Evolutionary conservation across 192 early-diverging fungal species (phyloP).

Genomic region (Backusella circina): DNA sequence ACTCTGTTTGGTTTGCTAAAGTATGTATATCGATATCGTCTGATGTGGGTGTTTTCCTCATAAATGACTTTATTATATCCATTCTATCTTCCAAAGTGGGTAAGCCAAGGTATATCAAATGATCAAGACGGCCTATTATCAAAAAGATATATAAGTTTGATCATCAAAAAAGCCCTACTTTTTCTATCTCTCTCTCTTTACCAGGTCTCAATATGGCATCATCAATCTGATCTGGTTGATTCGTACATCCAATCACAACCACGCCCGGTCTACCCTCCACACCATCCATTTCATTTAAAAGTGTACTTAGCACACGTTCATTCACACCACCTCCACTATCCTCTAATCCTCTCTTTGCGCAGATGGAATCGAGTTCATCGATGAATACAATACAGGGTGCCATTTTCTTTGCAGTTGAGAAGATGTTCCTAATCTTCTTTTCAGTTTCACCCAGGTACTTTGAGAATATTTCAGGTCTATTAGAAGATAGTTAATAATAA

Average conservation of each 20-base stretch:
- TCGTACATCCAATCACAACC: slow-evolving; percentile 91
- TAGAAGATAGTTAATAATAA: too few species aligned
- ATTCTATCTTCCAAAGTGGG: slow-evolving; percentile 55
- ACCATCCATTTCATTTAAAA: slow-evolving; percentile 99
- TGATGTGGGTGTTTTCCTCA: slow-evolving; percentile 52
- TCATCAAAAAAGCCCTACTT: too few species aligned
- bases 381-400: slow-evolving; percentile 92
- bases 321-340: slow-evolving; percentile 70
- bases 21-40: slow-evolving; percentile 41
- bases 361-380: slow-evolving; percentile 94
- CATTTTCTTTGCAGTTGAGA: slow-evolving; percentile 76
- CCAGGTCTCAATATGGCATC: slow-evolving; percentile 77
- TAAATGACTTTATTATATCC: slow-evolving; percentile 69
- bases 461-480: slow-evolving; percentile 89
- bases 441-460: slow-evolving; percentile 97
- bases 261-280: slow-evolving; percentile 82
- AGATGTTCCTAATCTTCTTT: slow-evolving; percentile 70
- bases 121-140: slow-evolving; percentile 78
- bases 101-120: slow-evolving; percentile 69
- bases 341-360: slow-evolving; percentile 66
- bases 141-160: too few species aligned
- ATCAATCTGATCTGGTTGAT: slow-evolving; percentile 83
- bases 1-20: slow-evolving; percentile 56
- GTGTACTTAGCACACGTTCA: slow-evolving; percentile 86
- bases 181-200: slow-evolving; percentile 9